These are phyloP conservation scores for Pichia sp. DNA, from an alignment of 1,139 yeast genomes.

Conservation along the genomic window DNA sequence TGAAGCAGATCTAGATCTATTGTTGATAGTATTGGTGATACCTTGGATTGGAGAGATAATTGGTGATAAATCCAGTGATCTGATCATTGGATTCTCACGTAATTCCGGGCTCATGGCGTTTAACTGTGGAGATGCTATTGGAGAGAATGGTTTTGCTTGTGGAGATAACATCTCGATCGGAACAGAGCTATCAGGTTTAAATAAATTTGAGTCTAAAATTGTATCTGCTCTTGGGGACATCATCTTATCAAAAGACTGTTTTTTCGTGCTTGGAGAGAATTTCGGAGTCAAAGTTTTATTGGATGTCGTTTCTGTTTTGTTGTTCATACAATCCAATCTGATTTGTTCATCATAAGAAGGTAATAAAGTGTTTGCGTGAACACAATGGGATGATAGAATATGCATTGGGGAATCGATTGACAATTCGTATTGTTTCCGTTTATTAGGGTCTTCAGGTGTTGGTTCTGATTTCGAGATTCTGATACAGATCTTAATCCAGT, in stretches of 20 bases:
- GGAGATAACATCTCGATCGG: slow-evolving; percentile 50
- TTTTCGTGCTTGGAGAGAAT: slow-evolving; percentile 28
- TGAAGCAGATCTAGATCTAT: slow-evolving; percentile 11
- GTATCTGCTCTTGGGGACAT: slow-evolving; percentile 33
- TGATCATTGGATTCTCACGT: slow-evolving; percentile 17
- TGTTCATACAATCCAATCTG: slow-evolving; percentile 9
- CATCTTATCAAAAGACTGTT: slow-evolving; percentile 23
- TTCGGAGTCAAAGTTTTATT: slow-evolving; percentile 34
- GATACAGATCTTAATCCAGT: slow-evolving; percentile 89
- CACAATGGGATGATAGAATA: slow-evolving; percentile 59
- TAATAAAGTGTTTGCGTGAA: slow-evolving; percentile 69
- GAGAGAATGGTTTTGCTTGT: slow-evolving; percentile 36
- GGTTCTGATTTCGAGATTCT: slow-evolving; percentile 65
- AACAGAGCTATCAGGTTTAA: slow-evolving; percentile 48
- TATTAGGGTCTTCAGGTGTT: slow-evolving; percentile 49
- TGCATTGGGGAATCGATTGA: slow-evolving; percentile 91
- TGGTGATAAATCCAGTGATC: slow-evolving; percentile 19
- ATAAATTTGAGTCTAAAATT: slow-evolving; percentile 58
- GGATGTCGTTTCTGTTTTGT: slow-evolving; percentile 4
- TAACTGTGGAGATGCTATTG: slow-evolving; percentile 31
- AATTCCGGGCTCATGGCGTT: slow-evolving; percentile 30
- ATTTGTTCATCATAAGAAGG: slow-evolving; percentile 49
- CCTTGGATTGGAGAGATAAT: slow-evolving; percentile 12
- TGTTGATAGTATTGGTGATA: no score
- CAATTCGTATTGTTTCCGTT: slow-evolving; percentile 85